Evolutionary conservation across 108 stramenopile species (phyloP).

Genomic region (Skeletonema marinoi): DNA sequence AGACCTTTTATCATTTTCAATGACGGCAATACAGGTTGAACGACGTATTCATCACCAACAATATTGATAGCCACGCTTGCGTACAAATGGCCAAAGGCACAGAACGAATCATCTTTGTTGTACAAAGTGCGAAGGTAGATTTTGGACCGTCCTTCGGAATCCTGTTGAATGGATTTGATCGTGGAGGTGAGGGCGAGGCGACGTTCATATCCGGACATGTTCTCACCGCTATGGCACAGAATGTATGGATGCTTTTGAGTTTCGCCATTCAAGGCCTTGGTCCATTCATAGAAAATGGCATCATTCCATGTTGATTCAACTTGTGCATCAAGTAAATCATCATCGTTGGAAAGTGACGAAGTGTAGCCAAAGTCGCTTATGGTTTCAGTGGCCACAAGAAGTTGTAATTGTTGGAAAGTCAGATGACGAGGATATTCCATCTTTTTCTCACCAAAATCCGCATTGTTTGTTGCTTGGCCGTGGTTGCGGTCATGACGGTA

Average conservation of each 20-base stretch:
- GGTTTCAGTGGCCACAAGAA: background rate
- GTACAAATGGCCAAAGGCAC: constrained; percentile 21
- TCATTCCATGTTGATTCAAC: constrained; percentile 3
- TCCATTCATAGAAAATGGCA: constrained; percentile 22
- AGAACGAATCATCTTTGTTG: constrained; percentile 25
- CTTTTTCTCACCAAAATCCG: too few species aligned
- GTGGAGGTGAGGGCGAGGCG: background rate
- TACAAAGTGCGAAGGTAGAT: constrained; percentile 16
- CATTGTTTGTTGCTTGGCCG: too few species aligned
- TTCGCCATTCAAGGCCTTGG: constrained; percentile 14
- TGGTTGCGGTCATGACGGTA: too few species aligned
- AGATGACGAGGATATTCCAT: too few species aligned
- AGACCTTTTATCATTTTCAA: constrained; percentile 19
- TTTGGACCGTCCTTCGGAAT: too few species aligned
- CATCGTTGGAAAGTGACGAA: too few species aligned
- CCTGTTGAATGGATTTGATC: too few species aligned
- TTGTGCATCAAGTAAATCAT: too few species aligned
- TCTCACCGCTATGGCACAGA: constrained; percentile 19
- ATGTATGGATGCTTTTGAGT: constrained; percentile 20
- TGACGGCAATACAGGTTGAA: constrained; percentile 23
- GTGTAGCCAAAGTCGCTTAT: too few species aligned
- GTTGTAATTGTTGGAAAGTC: too few species aligned
- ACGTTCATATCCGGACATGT: constrained; percentile 19
- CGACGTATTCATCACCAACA: constrained; percentile 15
- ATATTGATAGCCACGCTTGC: constrained; percentile 9